Conservation (phyloP, 176 grass and related monocot genomes). For the Zea luxurians region DNA sequence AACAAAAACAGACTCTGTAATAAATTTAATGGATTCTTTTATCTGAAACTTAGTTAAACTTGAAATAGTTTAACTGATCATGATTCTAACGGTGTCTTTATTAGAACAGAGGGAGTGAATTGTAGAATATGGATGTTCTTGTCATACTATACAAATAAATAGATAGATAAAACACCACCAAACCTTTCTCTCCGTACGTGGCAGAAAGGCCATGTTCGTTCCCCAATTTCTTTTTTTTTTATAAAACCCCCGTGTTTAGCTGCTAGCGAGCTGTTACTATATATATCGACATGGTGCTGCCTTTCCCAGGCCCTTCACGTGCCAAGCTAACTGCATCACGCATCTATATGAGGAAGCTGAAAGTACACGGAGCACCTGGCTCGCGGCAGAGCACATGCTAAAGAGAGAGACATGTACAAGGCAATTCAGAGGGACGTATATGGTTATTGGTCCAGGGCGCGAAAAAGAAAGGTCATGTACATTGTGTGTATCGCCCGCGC, state of each 20-base stretch:
- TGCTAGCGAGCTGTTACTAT: background rate
- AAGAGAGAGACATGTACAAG: conserved; percentile 49
- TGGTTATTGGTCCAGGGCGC: conserved; percentile 24
- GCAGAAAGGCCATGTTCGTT: conserved; percentile 8
- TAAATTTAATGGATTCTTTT: too few species aligned
- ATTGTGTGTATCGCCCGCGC: background rate
- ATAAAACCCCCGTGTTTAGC: background rate
- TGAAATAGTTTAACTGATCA: too few species aligned
- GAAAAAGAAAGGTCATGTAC: conserved; percentile 50
- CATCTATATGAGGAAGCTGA: conserved; percentile 49
- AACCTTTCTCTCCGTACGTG: background rate
- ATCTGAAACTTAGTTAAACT: too few species aligned
- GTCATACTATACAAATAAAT: too few species aligned
- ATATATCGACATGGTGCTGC: background rate
- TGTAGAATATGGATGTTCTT: too few species aligned
- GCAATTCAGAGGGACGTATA: conserved; percentile 39
- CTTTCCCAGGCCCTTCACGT: conserved; percentile 39
- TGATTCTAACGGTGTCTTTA: too few species aligned
- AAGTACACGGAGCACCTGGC: conserved; percentile 60
- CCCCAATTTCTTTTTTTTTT: background rate
- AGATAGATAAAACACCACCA: too few species aligned
- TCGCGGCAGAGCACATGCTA: conserved; percentile 52
- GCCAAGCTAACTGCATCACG: conserved; percentile 47
- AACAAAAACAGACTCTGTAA: too few species aligned
- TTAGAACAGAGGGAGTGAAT: too few species aligned